Evolutionary conservation across 139 green algal genomes (phyloP).

Genomic region (Deuterostichococcus epilithicus): DNA sequence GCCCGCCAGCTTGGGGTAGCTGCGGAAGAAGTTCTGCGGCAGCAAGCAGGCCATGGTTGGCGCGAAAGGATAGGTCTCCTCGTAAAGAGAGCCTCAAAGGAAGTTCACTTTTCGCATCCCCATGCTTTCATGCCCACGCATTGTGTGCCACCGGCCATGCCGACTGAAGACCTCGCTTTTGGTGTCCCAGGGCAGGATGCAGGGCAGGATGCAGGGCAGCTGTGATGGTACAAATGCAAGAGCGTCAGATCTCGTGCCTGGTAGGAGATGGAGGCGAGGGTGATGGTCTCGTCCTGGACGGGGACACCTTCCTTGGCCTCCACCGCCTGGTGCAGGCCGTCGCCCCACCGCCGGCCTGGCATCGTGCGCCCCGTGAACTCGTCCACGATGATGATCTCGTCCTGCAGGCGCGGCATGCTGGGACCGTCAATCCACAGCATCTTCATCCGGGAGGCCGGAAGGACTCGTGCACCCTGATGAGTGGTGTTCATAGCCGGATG

Average conservation of each 20-base stretch:
- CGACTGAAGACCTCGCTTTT: neutral
- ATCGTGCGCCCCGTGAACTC: conserved; percentile 97
- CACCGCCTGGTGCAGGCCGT: conserved; percentile 91
- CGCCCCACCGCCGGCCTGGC: conserved; percentile 85
- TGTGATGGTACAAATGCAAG: neutral
- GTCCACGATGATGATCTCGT: conserved; percentile 94
- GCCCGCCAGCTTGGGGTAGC: conserved; percentile 71
- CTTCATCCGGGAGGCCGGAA: too few species aligned
- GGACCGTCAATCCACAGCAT: too few species aligned
- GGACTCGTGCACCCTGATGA: neutral
- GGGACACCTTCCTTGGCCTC: conserved; percentile 95
- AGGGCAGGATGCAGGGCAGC: neutral
- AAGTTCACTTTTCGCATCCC: too few species aligned
- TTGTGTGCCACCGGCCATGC: too few species aligned
- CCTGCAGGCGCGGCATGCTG: too few species aligned
- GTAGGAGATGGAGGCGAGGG: conserved; percentile 93
- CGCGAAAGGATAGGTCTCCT: neutral
- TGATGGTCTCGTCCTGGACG: conserved; percentile 96
- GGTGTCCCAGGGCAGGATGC: neutral
- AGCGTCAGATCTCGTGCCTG: conserved; percentile 47
- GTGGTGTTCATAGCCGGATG: too few species aligned
- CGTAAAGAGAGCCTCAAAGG: neutral
- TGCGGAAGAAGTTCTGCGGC: conserved; percentile 70
- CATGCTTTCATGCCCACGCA: too few species aligned
- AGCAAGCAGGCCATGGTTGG: neutral